These are phyloP conservation scores for Adansonia gregorii DNA, from an alignment of 441 rosid genomes.

Conservation along the genomic window DNA sequence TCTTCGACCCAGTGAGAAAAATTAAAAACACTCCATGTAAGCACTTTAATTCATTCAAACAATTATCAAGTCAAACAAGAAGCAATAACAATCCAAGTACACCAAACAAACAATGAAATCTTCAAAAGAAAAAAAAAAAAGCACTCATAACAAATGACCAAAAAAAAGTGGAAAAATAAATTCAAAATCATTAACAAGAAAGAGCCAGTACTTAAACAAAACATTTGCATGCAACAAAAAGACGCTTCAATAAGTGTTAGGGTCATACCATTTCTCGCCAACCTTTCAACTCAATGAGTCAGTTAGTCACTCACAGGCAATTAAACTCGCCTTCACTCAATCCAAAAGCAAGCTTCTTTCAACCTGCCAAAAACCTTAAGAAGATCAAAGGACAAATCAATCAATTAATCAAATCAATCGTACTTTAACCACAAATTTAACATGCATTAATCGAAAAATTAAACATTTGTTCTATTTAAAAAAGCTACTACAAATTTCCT, in stretches of 20 bases:
- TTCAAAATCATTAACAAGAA: constrained; percentile 5
- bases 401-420: constrained; percentile 22
- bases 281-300: not conserved
- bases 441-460: constrained; percentile 12
- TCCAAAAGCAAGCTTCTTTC: constrained; percentile 8
- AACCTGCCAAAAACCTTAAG: constrained; percentile 3
- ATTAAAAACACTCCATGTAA: not conserved
- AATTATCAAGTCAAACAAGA: not conserved
- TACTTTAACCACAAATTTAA: constrained; percentile 21
- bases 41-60: constrained; percentile 4
- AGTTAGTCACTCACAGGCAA: not conserved
- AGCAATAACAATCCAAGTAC: not conserved
- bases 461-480: not conserved
- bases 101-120: not conserved
- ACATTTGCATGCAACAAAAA: constrained; percentile 17
- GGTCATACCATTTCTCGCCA: constrained; percentile 32
- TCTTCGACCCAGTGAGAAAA: not conserved
- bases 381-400: constrained; percentile 14
- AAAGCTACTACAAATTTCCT: not conserved
- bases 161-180: not conserved
- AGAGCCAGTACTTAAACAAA: not conserved
- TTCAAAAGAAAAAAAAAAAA: not conserved
- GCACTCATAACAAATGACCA: not conserved
- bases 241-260: not conserved
- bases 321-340: not conserved